Base-by-base conservation (phyloP, 306 rosid genomes). In the Vigna reflexopilosa region DNA sequence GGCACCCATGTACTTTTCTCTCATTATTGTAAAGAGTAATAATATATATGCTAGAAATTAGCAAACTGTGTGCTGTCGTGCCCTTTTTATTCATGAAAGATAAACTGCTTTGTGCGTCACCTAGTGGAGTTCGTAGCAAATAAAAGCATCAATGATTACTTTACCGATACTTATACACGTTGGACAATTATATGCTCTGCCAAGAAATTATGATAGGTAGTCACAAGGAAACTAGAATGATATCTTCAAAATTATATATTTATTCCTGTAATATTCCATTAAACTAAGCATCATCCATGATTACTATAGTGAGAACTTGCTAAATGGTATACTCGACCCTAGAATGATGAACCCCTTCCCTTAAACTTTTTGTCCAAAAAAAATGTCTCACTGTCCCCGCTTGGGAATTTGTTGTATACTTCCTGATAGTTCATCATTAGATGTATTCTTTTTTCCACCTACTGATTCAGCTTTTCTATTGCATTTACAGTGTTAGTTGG, bases 401-500 rank as follows among this genome's bases (percentile, higher is more conserved):
- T 16, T 75, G 75, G 49, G 40, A 54, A 34, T 26, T 74, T 70
- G 40, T 80, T 62, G 40, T 50, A n/a, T 79, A 58, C 56, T 52
- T 68, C 61, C 64, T 62, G 49, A 63, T 44, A 64, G 47, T 48
- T 81, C 28, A 44, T 32, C 78, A 48, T n/a, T 45, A 19, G 47
- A 73, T 56, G 57, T 70, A 63, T 73, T 85, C 0, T 76, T 78
- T 40, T 38, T 59, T 77, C 47, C 56, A 77, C 67, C 54, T 40
- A 66, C 83, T 72, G 61, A 82, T 78, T 77, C 80, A 77, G 56
- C 79, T 85, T 72, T 69, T 58, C 50, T 82, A 56, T 81, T 81
- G 66, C 69, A 58, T 79, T 58, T 84, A 58, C 98, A 95, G 99
- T 68, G 97, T 93, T 74, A 79, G 96, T 87, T 95, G 99, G 99